Base-by-base conservation (phyloP, 2,329 filamentous ascomycete species). In the Hypoxylon sp. region DNA sequence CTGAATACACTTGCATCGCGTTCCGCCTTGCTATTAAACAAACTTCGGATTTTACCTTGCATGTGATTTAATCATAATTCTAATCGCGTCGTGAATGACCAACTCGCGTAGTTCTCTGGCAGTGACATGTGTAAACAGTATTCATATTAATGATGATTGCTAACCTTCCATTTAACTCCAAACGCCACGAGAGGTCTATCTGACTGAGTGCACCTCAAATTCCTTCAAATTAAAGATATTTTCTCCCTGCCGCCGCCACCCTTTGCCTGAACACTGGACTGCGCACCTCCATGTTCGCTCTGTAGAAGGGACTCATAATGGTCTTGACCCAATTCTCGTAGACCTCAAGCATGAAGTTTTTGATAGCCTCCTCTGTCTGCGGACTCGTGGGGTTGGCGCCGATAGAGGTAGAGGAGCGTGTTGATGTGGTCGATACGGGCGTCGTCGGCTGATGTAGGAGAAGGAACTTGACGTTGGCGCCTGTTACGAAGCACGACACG, bases 281-380 rank as follows among this genome's bases (percentile, higher is more conserved):
- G 77, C 87, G 90, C 58, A 99, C 90, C 74, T 93, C 91, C 86
- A 92, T 92, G 72, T 97, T 95, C 61, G 91, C 89, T 59, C 87
- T 86, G 83, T 98, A 98, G 80, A 99, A 99, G 0, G 96, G 96
- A 78, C 90, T 98, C 96, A 99, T 98, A 64, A 94, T 90, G 11
- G 94, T 93, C 86, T 99, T 99, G 72, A 97, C 89, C 91, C 95
- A 99, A 74, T 91, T 94, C 82, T 99, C 96, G 82, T 98, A 98
- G 11, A 98, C 92, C 78, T 99, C 96, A 14, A 88, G 86, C 83
- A 99, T 97, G 83, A 98, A 99, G 81, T 93, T 93, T 78, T 94
- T 90, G 74, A 98, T 92, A 3, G 96, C 95, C 83, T 99, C 96
- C 82, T 99, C 96, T 4, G 95, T 97, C 78, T 95, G 93, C 5